Evolutionary conservation across 176 grass and related monocot species (phyloP), one percentile per base, ranked within the genome.

Genomic region (Puya raimondii): DNA sequence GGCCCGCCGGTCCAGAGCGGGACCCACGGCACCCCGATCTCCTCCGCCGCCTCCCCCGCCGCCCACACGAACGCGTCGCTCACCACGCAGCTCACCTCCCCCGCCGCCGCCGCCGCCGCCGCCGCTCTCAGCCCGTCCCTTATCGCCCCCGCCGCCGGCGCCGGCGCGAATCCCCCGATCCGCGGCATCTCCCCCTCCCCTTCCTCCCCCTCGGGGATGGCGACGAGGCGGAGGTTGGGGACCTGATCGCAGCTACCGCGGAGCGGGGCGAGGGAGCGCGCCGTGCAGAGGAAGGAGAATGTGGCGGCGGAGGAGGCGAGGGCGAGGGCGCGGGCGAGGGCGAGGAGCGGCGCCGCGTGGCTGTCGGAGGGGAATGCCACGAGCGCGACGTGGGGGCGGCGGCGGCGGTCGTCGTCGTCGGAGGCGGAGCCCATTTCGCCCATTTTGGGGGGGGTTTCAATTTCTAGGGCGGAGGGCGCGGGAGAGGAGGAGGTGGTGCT

Each of bases 351-450:
- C 2, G 76, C 72, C 10, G 81, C 65, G 81, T 91, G 88, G 52
- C 81, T 80, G 58, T 79, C 86, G 85, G 87, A 91, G 4, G 88
- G 88, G 76, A 91, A 91, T 58, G 81, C 58, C 1, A 84, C 65
- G 17, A 91, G 65, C 4, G 75, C 84, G 12, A 87, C 73, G 79
- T 91, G 88, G 22, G 23, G 13, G 10, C 23, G 27, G 29, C 56
- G 27, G 54, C 22, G 13, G 6, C 20, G 12, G 2, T 47, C 33
- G 77, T 14, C 5, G 61, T 14, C 25, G 1, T 0, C 58, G 65
- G 66, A 3, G 56, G 0, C 53, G 17, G 33, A 42, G 33, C 33
- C 33, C 33, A 42, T 33, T 5, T 33, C n/a, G n/a, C n/a, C n/a
- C n/a, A n/a, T n/a, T n/a, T n/a, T n/a, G 25, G 25, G 25, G 25